phyloP scores from a whole-genome alignment of 768 basidiomycete genomes.

The Boletus eberwhitei region DNA sequence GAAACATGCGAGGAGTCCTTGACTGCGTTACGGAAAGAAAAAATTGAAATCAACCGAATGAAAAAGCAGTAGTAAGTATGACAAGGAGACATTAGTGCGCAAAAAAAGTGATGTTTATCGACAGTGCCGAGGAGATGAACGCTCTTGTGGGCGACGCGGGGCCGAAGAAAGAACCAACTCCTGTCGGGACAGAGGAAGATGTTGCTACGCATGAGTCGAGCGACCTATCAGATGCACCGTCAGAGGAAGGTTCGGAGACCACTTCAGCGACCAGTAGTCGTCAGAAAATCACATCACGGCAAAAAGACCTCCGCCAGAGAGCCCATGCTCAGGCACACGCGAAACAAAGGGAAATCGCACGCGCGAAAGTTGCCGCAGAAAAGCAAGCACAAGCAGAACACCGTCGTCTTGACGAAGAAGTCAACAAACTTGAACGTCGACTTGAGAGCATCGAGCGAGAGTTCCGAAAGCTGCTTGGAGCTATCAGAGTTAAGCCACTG shows the following conservation, averaged over 20 bases:
- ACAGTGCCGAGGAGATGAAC: constrained; percentile 72
- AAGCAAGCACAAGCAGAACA: constrained; percentile 83
- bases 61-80: constrained; percentile 81
- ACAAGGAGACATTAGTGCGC: constrained; percentile 5
- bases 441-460: constrained; percentile 90
- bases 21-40: constrained; percentile 91
- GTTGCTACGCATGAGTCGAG: constrained; percentile 60
- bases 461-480: constrained; percentile 84
- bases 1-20: constrained; percentile 87
- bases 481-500: constrained; percentile 81
- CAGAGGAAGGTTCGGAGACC: constrained; percentile 62
- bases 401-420: constrained; percentile 83
- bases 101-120: constrained; percentile 10
- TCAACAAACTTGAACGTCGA: constrained; percentile 74
- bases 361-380: constrained; percentile 72
- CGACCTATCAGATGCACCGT: constrained; percentile 67
- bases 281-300: constrained; percentile 46
- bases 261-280: constrained; percentile 41
- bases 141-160: constrained; percentile 52
- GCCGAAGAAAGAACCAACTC: constrained; percentile 44
- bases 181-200: constrained; percentile 49
- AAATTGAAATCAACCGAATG: constrained; percentile 89
- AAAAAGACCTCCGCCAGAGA: constrained; percentile 51
- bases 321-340: constrained; percentile 57
- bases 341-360: constrained; percentile 77